Base-by-base conservation (phyloP, 2,329 filamentous ascomycete genomes). In the Alternaria sp. region DNA sequence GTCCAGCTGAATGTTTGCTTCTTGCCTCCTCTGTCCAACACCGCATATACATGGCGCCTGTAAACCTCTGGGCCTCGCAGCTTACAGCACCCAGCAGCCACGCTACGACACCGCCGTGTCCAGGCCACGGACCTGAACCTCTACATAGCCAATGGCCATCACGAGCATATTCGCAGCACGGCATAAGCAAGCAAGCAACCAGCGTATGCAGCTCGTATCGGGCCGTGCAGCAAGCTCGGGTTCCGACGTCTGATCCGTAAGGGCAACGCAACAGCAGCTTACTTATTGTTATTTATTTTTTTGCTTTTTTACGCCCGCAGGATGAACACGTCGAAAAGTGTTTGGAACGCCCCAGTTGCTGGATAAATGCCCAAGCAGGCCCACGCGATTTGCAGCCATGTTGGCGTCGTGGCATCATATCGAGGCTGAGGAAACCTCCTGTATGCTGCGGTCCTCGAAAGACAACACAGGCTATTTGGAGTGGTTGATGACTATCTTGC, bases 141-240 rank as follows among this genome's bases (percentile, higher is more conserved):
- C 33, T 26, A 23, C 33, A 8, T 13, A 17, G 48, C 54, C 42
- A 44, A 44, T 28, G 11, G 24, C 24, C n/a, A 13, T 36, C 33
- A 21, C 23, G 33, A 26, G 24, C 14, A 37, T 54, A 13, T 36
- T 39, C 24, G 23, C 26, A 31, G 33, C 23, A 45, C 51, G 8
- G 51, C 40, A 51, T 39, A 48, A 36, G 36, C 49, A 51, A 51
- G 37, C 33, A 48, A 13, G 44, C 44, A 40, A n/a, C 17, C 44
- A 51, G 13, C 28, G 24, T 21, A 46, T 54, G 39, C 39, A 37
- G 23, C 39, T 53, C 31, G 51, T 53, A 45, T 53, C 24, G 11
- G 40, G 31, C 40, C 40, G 21, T 44, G 40, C 40, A 53, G 23
- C n/a, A 34, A 45, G 40, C 41, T 21, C 31, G 36, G 23, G 23